A percentile compares a stretch with the other conserved stretches of the same genome.
Conservation (phyloP, 306 rosid genomes). For the Acacia crassicarpa region DNA sequence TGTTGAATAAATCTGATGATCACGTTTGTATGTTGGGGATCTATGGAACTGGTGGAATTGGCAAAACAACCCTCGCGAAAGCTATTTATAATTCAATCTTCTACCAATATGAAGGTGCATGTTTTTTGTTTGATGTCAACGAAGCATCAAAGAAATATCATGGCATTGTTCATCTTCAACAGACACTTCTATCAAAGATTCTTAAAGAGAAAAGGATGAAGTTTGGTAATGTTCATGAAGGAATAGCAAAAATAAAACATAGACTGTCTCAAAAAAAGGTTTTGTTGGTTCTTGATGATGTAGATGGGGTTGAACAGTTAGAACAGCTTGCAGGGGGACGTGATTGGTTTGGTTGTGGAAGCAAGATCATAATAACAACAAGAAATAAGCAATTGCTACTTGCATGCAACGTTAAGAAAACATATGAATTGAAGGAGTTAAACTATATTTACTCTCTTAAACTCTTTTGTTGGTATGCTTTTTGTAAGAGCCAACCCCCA, state of each 20-base stretch:
- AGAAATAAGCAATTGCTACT: background rate
- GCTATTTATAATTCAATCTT: background rate
- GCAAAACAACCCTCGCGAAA: background rate
- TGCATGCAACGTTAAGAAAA: background rate
- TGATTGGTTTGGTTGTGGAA: conserved; percentile 2
- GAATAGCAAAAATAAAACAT: background rate
- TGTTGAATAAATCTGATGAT: background rate
- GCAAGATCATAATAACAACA: background rate
- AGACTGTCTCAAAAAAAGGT: background rate
- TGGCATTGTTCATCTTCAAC: background rate
- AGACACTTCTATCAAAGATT: background rate
- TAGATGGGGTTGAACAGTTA: background rate
- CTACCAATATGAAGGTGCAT: background rate
- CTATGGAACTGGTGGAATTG: background rate
- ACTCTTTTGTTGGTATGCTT: background rate
- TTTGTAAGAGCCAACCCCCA: background rate
- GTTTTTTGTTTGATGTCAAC: background rate
- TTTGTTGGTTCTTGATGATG: conserved; percentile 9
- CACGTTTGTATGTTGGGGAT: background rate
- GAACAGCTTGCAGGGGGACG: background rate
- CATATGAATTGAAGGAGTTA: background rate
- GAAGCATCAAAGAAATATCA: background rate
- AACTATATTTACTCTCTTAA: no score
- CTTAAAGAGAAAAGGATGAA: background rate
- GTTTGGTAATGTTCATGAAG: background rate